Evolutionary conservation across 306 rosid species (phyloP).

Genomic region (Cicer judaicum): DNA sequence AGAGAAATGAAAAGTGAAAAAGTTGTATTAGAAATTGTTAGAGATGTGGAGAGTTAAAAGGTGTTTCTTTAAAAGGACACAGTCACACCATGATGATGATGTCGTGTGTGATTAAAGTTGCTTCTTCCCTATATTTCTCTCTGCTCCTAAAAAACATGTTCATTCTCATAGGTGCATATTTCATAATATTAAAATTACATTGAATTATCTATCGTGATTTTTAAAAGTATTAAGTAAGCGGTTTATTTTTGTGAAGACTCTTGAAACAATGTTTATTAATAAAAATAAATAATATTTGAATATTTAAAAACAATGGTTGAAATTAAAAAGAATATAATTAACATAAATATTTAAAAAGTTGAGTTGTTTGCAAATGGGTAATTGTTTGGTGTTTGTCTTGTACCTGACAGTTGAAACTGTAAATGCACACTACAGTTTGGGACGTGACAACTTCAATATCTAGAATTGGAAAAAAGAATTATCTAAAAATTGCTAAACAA

Average conservation of each 20-base stretch:
- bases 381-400: conserved; percentile 42
- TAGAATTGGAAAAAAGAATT: conserved; percentile 43
- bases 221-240: no score
- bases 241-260: no score
- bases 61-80: conserved; percentile 46
- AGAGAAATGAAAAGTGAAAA: conserved; percentile 8
- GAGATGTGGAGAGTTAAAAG: conserved; percentile 44
- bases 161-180: no score
- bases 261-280: no score
- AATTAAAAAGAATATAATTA: no score
- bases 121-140: conserved; percentile 30
- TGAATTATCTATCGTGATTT: no score
- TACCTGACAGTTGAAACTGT: conserved; percentile 47
- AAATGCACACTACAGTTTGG: conserved; percentile 36
- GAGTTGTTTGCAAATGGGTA: neutral
- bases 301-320: no score
- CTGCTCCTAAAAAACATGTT: no score
- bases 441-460: conserved; percentile 35
- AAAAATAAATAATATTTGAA: no score
- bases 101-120: conserved; percentile 43
- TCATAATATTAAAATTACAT: no score
- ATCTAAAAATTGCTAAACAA: conserved; percentile 40
- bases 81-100: conserved; percentile 39
- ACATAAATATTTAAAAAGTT: no score
- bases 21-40: conserved; percentile 41